Conservation (phyloP, 805 yeast species). For the Phaffomyces opuntiae region DNA sequence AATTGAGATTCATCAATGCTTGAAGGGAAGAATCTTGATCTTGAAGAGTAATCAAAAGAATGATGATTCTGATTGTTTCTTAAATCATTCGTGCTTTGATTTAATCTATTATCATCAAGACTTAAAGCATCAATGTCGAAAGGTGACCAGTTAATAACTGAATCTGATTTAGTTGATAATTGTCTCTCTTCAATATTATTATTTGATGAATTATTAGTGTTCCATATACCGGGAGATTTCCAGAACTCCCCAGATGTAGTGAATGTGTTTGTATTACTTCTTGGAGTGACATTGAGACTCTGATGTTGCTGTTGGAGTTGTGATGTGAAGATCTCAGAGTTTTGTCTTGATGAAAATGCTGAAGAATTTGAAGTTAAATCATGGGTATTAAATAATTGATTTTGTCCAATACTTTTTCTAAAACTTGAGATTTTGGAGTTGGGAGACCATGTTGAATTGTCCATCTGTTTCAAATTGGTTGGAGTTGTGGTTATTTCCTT, state of each 20-base stretch:
- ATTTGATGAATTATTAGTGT: background rate
- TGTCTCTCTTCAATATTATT: slow-evolving; percentile 16
- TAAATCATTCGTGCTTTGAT: background rate
- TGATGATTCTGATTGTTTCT: slow-evolving; percentile 3
- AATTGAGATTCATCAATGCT: background rate
- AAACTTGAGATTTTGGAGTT: slow-evolving; percentile 22
- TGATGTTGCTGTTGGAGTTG: background rate
- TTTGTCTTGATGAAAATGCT: slow-evolving; percentile 9
- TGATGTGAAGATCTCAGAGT: slow-evolving; percentile 7
- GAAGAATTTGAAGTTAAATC: slow-evolving; percentile 1
- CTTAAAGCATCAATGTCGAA: slow-evolving; percentile 18
- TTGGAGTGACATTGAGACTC: background rate
- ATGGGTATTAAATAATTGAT: slow-evolving; percentile 5
- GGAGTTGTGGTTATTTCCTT: background rate
- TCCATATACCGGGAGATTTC: slow-evolving; percentile 22
- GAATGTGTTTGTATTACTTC: background rate
- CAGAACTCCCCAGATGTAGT: slow-evolving; percentile 6
- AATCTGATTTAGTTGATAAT: slow-evolving; percentile 21
- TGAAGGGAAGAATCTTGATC: slow-evolving; percentile 23
- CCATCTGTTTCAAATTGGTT: background rate
- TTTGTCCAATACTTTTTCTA: slow-evolving; percentile 11
- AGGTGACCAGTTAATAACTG: slow-evolving; percentile 22
- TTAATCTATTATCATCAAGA: slow-evolving; percentile 12
- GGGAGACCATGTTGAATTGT: slow-evolving; percentile 14
- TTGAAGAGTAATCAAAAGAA: slow-evolving; percentile 7